Base-by-base conservation (phyloP, 192 early-diverging fungal species). In the Coemansia sp. region DNA sequence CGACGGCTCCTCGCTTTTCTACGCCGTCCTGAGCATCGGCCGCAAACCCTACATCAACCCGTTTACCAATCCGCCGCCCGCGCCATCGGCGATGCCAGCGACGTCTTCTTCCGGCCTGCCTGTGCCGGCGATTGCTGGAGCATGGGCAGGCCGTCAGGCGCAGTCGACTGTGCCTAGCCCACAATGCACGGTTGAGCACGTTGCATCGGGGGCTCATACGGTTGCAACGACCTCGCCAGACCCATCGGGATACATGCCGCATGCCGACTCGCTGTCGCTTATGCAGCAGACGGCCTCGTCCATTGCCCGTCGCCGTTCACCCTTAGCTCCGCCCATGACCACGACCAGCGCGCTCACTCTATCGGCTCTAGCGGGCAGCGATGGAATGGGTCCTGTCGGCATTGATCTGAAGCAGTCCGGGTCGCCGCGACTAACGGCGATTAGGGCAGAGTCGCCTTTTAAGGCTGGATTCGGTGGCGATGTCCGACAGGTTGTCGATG, bases 171-270 rank as follows among this genome's bases (percentile, higher is more conserved):
- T 39, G 22, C 57, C 58, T 13, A 71, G 63, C 22, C 74, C 65
- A 29, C 42, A 68, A 28, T 64, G 39, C 60, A 13, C 47, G 4
- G 25, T 61, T 1, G 69, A 64, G 9, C 60, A 45, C 3, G 42
- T 29, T 6, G 27, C 65, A 47, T 54, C 53, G 8, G 75, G 75
- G 11, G 75, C 75, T 1, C 75, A 72, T 32, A 78, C 69, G 1
- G 54, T 78, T 10, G 75, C 75, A 1, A 78, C 75, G 8, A 78
- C 75, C 6, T 78, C 75, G 3, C 75, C 75, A 34, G 56, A 72
- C 30, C 64, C 65, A 6, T 59, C 58, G 9, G 42, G 30, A 18
- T 59, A 60, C 24, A 9, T 39, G 25, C 51, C 52, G 22, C 59
- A 61, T 35, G 23, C 59, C 14, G 36, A 36, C 7, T 27, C 57